Conservation (phyloP, 495 filamentous ascomycete species). For the Lepidopterella palustris region DNA sequence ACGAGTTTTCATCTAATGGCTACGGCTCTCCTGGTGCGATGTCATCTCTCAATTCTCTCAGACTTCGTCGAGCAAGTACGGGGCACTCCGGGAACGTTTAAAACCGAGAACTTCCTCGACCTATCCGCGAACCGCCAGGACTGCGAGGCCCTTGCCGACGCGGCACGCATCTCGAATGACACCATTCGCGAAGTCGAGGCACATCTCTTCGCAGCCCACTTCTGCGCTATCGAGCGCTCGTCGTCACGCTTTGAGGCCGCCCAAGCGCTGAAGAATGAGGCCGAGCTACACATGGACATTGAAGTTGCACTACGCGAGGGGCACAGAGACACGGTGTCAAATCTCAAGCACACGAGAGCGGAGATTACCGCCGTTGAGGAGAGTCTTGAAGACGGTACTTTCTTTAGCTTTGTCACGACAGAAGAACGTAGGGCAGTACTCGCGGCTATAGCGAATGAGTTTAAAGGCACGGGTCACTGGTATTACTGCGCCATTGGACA, state of each 20-base stretch:
- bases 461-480: slow-evolving; percentile 47
- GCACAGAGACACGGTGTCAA: slow-evolving; percentile 3
- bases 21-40: slow-evolving; percentile 46
- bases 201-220: slow-evolving; percentile 37
- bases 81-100: background rate
- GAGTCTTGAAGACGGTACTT: slow-evolving; percentile 36
- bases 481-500: slow-evolving; percentile 62
- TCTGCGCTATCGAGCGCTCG: slow-evolving; percentile 37
- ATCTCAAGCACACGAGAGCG: slow-evolving; percentile 26
- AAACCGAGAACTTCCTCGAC: slow-evolving; percentile 18
- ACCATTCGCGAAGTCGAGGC: slow-evolving; percentile 35
- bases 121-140: slow-evolving; percentile 17
- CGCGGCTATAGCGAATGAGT: slow-evolving; percentile 32
- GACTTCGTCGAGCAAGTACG: slow-evolving; percentile 46
- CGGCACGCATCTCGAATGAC: slow-evolving; percentile 22
- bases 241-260: background rate
- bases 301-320: slow-evolving; percentile 30
- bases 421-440: slow-evolving; percentile 41
- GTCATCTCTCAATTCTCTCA: slow-evolving; percentile 51
- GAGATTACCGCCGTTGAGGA: slow-evolving; percentile 34
- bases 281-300: slow-evolving; percentile 22
- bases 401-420: slow-evolving; percentile 43
- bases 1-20: slow-evolving; percentile 46
- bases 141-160: slow-evolving; percentile 27
- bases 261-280: slow-evolving; percentile 13